Percentiles rank a stretch among this genome's conserved stretches.
These are phyloP conservation scores for Yamadazyma buinensis DNA, from an alignment of 1,139 yeast species.

Conservation along the genomic window DNA sequence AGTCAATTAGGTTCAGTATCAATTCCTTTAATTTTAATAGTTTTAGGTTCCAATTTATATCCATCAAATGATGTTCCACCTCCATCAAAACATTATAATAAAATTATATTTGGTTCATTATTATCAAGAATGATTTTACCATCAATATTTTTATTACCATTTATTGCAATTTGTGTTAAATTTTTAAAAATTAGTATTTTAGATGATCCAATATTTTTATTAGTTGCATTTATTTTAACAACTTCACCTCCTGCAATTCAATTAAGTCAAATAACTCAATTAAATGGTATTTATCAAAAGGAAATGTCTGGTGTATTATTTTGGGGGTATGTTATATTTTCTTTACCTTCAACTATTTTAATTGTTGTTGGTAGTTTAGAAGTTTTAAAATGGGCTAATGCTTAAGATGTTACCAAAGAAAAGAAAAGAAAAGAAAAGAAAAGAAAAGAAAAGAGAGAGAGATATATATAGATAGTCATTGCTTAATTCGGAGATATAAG, in stretches of 20 bases:
- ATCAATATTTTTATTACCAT: slow-evolving; percentile 61
- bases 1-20: slow-evolving; percentile 83
- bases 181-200: slow-evolving; percentile 63
- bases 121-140: slow-evolving; percentile 77
- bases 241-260: slow-evolving; percentile 86
- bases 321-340: slow-evolving; percentile 78
- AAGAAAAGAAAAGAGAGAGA: too few species aligned
- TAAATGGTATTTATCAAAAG: slow-evolving; percentile 69
- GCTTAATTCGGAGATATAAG: too few species aligned
- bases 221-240: slow-evolving; percentile 71
- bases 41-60: slow-evolving; percentile 70
- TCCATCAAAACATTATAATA: slow-evolving; percentile 52
- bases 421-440: too few species aligned
- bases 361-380: slow-evolving; percentile 69
- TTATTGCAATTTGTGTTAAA: slow-evolving; percentile 64
- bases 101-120: slow-evolving; percentile 64
- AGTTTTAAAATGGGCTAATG: slow-evolving; percentile 50
- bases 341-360: slow-evolving; percentile 72
- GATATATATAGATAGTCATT: too few species aligned
- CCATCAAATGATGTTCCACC: slow-evolving; percentile 67
- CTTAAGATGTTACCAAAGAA: slow-evolving; percentile 4
- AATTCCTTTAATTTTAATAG: slow-evolving; percentile 75
- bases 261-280: slow-evolving; percentile 75
- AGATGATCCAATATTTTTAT: slow-evolving; percentile 79
- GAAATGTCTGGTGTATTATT: slow-evolving; percentile 87